Evolutionary conservation across 2,329 filamentous ascomycete genomes (phyloP), one percentile per base, ranked within the genome.

Genomic region (Phialophora tarda): DNA sequence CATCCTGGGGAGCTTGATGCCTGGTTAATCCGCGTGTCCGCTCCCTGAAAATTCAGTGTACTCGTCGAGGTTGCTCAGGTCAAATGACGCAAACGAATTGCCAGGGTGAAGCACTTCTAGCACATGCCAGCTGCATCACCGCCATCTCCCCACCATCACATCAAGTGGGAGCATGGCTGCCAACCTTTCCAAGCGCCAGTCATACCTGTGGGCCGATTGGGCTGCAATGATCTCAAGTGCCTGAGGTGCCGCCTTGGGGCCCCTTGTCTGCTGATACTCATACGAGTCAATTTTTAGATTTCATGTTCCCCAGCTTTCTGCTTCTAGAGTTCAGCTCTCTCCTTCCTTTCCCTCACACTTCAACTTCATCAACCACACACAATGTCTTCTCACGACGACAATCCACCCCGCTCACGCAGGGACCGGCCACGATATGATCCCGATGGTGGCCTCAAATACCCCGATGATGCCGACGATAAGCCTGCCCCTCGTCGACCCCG

Each of bases 311-410:
- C 26, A 55, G 53, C 53, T 55, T 55, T 55, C 3, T 30, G 53
- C 53, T 34, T 21, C 26, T 4, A 17, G 28, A 30, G 3, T 32
- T 28, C 62, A 23, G 24, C 47, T 63, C 14, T 26, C 12, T 26
- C 28, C 47, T 56, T 21, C 51, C 26, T 50, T 24, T 26, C 47
- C 62, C 50, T 48, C 34, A 17, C 55, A 44, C 30, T 28, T 21
- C 41, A 30, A 64, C 38, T 38, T 48, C 21, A 28, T 47, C 17
- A 32, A 53, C 30, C 47, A 57, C n/a, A 26, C 41, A 56, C 44
- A 53, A 70, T 70, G 68, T 66, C 68, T 48, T 62, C 63, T 48
- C 53, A 66, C 58, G 68, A 70, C 48, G 68, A 70, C 30, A 68
- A 70, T 44, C 38, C 68, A 28, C 44, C 68, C 23, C 62, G 65